A percentile compares a stretch with the other conserved stretches of the same genome.
phyloP scores from a whole-genome alignment of 2,329 filamentous ascomycete species.

The Thielaviopsis euricoi region DNA sequence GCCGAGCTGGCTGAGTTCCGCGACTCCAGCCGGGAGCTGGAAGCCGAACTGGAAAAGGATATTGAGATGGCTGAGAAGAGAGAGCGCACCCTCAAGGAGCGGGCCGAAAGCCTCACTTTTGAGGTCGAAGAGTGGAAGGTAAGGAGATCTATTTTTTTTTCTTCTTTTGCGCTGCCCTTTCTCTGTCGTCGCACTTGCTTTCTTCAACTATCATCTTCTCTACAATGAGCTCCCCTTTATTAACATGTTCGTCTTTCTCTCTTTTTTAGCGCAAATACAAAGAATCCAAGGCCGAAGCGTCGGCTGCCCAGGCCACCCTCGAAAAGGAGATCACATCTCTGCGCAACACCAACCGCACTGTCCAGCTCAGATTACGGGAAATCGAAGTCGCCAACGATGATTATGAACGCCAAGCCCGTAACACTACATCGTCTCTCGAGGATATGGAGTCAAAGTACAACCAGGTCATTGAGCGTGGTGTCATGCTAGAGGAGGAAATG shows the following conservation, averaged over 20 bases:
- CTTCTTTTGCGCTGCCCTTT: neutral
- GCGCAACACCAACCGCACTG: conserved; percentile 64
- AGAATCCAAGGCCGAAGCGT: conserved; percentile 80
- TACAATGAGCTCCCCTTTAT: neutral
- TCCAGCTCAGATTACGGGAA: conserved; percentile 75
- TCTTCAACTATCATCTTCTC: neutral
- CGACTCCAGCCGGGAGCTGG: conserved; percentile 80
- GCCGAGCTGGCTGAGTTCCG: conserved; percentile 87
- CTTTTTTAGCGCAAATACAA: conserved; percentile 74
- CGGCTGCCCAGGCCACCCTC: conserved; percentile 63
- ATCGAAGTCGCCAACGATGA: conserved; percentile 98
- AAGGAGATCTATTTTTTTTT: conserved; percentile 23
- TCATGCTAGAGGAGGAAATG: conserved; percentile 92
- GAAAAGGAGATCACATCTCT: conserved; percentile 93
- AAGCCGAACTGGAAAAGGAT: conserved; percentile 89
- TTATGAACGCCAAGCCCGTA: conserved; percentile 87
- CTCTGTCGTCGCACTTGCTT: neutral
- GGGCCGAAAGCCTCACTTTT: conserved; percentile 67
- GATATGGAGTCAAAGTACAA: conserved; percentile 97
- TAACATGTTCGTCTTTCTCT: conserved; percentile 2
- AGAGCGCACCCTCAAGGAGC: conserved; percentile 71
- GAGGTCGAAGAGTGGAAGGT: conserved; percentile 99
- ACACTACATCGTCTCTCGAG: conserved; percentile 88
- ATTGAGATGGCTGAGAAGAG: conserved; percentile 90
- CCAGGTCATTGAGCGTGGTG: conserved; percentile 74